These are phyloP conservation scores for Scheffersomyces lignicola DNA, from an alignment of 1,139 yeast genomes.

Conservation along the genomic window DNA sequence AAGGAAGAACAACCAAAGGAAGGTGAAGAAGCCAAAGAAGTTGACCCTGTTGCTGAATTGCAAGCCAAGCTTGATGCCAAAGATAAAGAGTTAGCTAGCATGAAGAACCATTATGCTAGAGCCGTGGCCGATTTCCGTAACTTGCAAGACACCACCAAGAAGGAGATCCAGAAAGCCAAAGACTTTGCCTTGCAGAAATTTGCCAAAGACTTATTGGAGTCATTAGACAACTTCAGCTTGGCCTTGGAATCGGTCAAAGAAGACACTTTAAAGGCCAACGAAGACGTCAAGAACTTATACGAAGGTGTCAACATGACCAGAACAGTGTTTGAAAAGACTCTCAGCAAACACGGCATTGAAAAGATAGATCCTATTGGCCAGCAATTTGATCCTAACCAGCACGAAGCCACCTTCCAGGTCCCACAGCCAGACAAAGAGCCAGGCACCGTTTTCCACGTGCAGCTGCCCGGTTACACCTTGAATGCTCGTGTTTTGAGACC, in stretches of 20 bases:
- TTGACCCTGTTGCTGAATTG: constrained; percentile 41
- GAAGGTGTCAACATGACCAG: constrained; percentile 94
- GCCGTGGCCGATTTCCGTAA: constrained; percentile 92
- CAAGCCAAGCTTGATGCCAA: constrained; percentile 60
- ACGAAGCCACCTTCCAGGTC: constrained; percentile 90
- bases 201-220: constrained; percentile 86
- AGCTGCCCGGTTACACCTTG: constrained; percentile 85
- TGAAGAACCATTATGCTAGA: constrained; percentile 81
- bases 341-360: constrained; percentile 74
- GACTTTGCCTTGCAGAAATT: constrained; percentile 93
- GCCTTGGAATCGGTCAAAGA: constrained; percentile 77
- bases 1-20: constrained; percentile 14
- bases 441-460: constrained; percentile 91
- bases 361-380: constrained; percentile 86
- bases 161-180: constrained; percentile 82
- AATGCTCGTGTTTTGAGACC: constrained; percentile 91
- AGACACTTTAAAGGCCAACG: constrained; percentile 57
- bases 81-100: constrained; percentile 77
- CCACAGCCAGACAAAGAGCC: constrained; percentile 90
- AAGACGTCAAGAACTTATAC: constrained; percentile 72
- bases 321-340: constrained; percentile 82
- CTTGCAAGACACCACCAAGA: constrained; percentile 85
- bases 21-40: constrained; percentile 17
- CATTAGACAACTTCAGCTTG: constrained; percentile 87
- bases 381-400: constrained; percentile 85